These are phyloP conservation scores for Sclerotinia subarctica DNA, from an alignment of 2,329 filamentous ascomycete species.

Conservation along the genomic window DNA sequence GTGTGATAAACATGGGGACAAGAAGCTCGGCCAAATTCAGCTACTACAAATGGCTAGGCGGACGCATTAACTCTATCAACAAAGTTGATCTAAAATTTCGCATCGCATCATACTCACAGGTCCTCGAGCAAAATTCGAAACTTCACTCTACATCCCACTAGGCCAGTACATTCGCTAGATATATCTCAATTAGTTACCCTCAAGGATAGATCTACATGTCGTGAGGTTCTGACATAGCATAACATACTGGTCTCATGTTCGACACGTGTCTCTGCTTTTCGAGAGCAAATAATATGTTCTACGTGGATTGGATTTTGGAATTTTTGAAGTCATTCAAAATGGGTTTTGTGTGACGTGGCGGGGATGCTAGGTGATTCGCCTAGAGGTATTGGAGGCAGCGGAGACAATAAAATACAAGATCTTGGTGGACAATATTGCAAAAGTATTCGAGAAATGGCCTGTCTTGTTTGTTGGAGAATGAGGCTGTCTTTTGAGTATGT, in stretches of 20 bases:
- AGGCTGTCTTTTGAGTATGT: neutral
- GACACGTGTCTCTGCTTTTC: constrained; percentile 12
- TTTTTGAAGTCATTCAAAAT: neutral
- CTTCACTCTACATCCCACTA: neutral
- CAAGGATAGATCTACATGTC: neutral
- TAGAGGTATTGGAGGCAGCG: neutral
- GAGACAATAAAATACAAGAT: neutral
- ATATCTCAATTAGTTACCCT: neutral
- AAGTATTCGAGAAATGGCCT: neutral
- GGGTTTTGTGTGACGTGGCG: constrained; percentile 13
- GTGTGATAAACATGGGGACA: no score
- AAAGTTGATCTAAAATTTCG: neutral
- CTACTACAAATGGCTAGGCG: neutral
- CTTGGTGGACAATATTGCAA: neutral
- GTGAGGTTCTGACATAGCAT: neutral
- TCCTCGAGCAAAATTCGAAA: neutral
- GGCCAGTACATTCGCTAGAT: neutral
- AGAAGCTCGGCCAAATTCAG: neutral
- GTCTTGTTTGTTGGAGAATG: no score
- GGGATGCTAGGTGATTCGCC: neutral
- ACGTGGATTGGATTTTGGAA: neutral
- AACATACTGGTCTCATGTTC: neutral
- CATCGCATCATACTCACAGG: neutral
- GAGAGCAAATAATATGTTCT: neutral
- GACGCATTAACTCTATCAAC: neutral